Base-by-base conservation (phyloP, 768 basidiomycete species). In the Suillus plorans region DNA sequence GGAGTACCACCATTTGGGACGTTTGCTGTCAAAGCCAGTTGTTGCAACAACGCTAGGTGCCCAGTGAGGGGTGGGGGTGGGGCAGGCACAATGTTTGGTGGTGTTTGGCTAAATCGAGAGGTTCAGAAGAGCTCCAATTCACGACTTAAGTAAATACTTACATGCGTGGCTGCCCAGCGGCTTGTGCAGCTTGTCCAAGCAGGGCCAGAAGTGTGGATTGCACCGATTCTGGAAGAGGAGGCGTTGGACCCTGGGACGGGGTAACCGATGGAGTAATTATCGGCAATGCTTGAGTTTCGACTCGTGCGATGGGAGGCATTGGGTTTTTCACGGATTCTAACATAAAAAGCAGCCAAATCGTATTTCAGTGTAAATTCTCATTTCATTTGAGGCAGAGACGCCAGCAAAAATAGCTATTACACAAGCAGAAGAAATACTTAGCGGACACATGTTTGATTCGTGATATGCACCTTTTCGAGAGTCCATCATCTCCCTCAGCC, bases 391-490 rank as follows among this genome's bases (percentile, higher is more conserved):
- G 73, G 77, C 74, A 73, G 70, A 66, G 73, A 73, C 66, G 77
- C 76, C 70, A 76, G 76, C 76, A 77, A 71, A 74, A 79, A 81
- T 81, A 83, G 81, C 79, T 89, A 83, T 90, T 92, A 86, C 85
- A 85, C 81, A 80, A 80, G 77, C 77, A 79, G 79, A 80, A 81
- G 81, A 80, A 78, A 82, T 91, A 92, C 91, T 92, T 89, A 90
- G 89, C 91, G 88, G 88, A 88, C 84, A 87, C 80, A 82, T 76
- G 75, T 69, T 73, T 77, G 75, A 78, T 79, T 80, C 80, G 78
- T 79, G 83, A 88, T 92, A 94, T 85, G 91, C 91, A 95, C 92
- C 93, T 94, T 94, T 88, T 82, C 83, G 84, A 73, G 77, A 80
- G 74, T 82, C 86, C 78, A 84, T 85, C 78, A 89, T 80, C 76